These are phyloP conservation scores for Zychaea mexicana DNA, from an alignment of 371 early-diverging fungal genomes.

Conservation along the genomic window DNA sequence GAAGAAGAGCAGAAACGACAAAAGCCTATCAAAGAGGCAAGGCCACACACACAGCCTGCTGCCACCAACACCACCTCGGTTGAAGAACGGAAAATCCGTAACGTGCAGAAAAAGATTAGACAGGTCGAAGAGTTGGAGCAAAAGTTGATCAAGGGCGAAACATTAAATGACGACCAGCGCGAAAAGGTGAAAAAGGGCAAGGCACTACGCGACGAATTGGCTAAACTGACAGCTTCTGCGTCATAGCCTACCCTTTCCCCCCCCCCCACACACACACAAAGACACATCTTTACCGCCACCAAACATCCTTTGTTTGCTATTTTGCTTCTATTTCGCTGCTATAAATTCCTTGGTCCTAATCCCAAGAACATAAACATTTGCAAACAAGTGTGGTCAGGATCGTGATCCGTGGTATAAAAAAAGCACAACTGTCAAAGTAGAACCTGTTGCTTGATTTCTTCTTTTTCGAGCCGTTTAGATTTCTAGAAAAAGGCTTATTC, in stretches of 20 bases:
- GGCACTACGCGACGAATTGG: conserved; percentile 29
- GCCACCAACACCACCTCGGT: conserved; percentile 14
- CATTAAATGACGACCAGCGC: conserved; percentile 62
- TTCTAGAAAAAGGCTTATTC: background rate
- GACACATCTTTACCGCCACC: background rate
- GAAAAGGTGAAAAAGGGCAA: conserved; percentile 35
- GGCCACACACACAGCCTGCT: conserved; percentile 12
- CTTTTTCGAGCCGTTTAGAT: too few species aligned
- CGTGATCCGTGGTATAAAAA: background rate
- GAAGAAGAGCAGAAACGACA: conserved; percentile 21
- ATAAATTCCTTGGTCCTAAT: background rate
- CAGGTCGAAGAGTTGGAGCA: conserved; percentile 87
- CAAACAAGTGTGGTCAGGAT: background rate
- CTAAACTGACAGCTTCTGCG: conserved; percentile 10
- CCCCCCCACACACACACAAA: background rate
- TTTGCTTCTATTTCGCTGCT: background rate
- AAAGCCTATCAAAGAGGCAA: conserved; percentile 18
- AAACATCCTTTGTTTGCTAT: background rate
- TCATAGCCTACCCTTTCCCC: background rate
- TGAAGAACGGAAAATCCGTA: conserved; percentile 63
- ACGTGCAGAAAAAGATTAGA: conserved; percentile 85
- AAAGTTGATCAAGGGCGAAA: conserved; percentile 75
- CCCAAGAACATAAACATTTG: background rate
- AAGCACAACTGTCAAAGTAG: background rate
- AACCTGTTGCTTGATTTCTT: background rate